Evolutionary conservation across 768 basidiomycete genomes (phyloP).

Genomic region (Boletus huronensis): DNA sequence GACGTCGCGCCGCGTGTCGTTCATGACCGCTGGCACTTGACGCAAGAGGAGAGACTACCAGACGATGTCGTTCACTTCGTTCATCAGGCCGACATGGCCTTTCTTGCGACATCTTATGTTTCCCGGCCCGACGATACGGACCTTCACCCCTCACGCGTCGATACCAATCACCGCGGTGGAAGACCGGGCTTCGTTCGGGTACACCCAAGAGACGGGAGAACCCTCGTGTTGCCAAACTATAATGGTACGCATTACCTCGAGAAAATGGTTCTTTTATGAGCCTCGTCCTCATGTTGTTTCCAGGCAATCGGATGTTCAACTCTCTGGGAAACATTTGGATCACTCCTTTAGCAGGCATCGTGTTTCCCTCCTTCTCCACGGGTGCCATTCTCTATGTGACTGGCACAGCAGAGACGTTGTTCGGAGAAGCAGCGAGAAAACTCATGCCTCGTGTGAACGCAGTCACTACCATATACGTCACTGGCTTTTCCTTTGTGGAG

Average conservation of each 20-base stretch:
- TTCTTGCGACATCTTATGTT: constrained; percentile 51
- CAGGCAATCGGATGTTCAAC: constrained; percentile 62
- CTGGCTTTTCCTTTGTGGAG: constrained; percentile 50
- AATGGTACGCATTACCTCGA: constrained; percentile 36
- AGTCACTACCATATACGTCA: constrained; percentile 46
- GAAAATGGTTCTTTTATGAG: not conserved
- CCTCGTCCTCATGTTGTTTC: not conserved
- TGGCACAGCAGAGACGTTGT: constrained; percentile 48
- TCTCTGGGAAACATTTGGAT: constrained; percentile 60
- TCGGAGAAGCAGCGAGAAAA: constrained; percentile 44
- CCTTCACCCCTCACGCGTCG: constrained; percentile 52
- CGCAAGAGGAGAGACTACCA: constrained; percentile 41
- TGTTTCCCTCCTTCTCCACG: constrained; percentile 50
- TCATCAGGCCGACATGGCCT: constrained; percentile 48
- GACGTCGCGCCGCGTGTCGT: constrained; percentile 36
- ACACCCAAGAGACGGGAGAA: constrained; percentile 50
- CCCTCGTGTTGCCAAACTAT: constrained; percentile 57
- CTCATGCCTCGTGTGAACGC: constrained; percentile 50
- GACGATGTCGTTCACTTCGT: constrained; percentile 48
- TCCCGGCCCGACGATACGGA: constrained; percentile 37
- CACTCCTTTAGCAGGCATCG: constrained; percentile 53
- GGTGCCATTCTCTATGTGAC: constrained; percentile 61
- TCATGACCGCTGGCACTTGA: constrained; percentile 33
- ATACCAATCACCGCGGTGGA: constrained; percentile 65
- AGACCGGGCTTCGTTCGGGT: constrained; percentile 61